Base-by-base conservation (phyloP, 805 yeast genomes). In the Metschnikowia dekortorum region DNA sequence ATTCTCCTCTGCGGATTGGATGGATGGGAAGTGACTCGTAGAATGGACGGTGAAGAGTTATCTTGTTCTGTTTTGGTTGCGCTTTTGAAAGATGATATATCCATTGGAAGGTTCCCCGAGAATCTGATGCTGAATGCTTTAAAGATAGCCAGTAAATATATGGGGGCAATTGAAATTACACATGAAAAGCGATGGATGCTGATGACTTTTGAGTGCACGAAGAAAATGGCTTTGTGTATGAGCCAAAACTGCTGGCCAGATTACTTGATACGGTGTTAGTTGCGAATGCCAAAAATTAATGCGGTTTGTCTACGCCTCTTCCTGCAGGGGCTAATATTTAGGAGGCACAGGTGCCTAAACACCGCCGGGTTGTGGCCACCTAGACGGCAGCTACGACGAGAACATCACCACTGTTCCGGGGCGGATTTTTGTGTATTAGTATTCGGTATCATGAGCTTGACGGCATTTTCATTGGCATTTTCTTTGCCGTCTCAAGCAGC, bases 61-160 rank as follows among this genome's bases (percentile, higher is more conserved):
- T 53, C 55, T 34, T 32, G 36, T 8, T 42, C 45, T 34, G 57
- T 49, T 28, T 53, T 49, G 37, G 52, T 52, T 30, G 53, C 44
- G 30, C 54, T 55, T 39, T 52, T 51, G 36, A 41, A 46, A 26
- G 57, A 53, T 28, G 51, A 43, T 22, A 36, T 39, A 26, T 53
- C 53, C 58, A 55, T 55, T 32, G 38, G 46, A 13, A 40, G 18
- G 40, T 47, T 47, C 51, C 48, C 45, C 31, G 38, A 42, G 32
- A 30, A 13, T 26, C 38, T 22, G 45, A 42, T 42, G 31, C 38
- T 22, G 30, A 11, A 31, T 11, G 31, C 38, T 33, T 18, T 29
- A 10, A 22, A 26, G 4, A 11, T 8, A 26, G 16, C 16, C 44
- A 6, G 29, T 5, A 18, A 8, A 9, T n/a, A 10, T 6, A 39